Evolutionary conservation across 75 land plant genomes (phyloP).

Genomic region (Azolla pinnata): DNA sequence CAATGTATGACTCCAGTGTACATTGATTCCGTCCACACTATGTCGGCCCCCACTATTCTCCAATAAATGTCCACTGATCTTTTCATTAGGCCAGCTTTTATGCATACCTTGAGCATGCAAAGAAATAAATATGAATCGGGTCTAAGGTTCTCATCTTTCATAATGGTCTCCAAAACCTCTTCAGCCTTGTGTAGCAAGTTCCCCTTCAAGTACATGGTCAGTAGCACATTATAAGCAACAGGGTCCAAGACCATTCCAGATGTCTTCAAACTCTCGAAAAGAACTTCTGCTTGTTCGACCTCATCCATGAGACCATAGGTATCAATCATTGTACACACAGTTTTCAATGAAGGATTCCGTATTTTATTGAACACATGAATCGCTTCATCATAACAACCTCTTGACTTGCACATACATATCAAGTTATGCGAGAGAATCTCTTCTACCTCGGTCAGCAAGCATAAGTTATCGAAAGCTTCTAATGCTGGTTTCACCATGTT

Average conservation of each 20-base stretch:
- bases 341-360: slow-evolving; percentile 49
- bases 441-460: slow-evolving; percentile 12
- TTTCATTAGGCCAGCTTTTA: slow-evolving; percentile 44
- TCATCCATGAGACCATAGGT: slow-evolving; percentile 41
- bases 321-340: slow-evolving; percentile 61
- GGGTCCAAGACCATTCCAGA: slow-evolving; percentile 52
- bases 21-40: slow-evolving; percentile 63
- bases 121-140: slow-evolving; percentile 62
- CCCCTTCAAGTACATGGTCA: slow-evolving; percentile 67
- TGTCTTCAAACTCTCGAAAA: slow-evolving; percentile 42
- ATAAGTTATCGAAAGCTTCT: slow-evolving; percentile 24
- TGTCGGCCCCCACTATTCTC: slow-evolving; percentile 36
- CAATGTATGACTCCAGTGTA: slow-evolving; percentile 74
- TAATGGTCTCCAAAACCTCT: slow-evolving; percentile 44
- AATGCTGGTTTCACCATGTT: slow-evolving; percentile 53
- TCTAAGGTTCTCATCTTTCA: slow-evolving; percentile 37
- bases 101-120: slow-evolving; percentile 68
- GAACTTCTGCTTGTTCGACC: slow-evolving; percentile 11
- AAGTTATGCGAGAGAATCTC: slow-evolving; percentile 64
- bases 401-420: slow-evolving; percentile 73
- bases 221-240: slow-evolving; percentile 51
- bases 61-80: slow-evolving; percentile 50
- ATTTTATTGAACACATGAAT: slow-evolving; percentile 48
- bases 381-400: slow-evolving; percentile 46
- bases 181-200: slow-evolving; percentile 46